Percentiles rank a stretch among this genome's conserved stretches.
phyloP scores from a whole-genome alignment of 129 eudicot species.

The Chrysanthemum makinoi region DNA sequence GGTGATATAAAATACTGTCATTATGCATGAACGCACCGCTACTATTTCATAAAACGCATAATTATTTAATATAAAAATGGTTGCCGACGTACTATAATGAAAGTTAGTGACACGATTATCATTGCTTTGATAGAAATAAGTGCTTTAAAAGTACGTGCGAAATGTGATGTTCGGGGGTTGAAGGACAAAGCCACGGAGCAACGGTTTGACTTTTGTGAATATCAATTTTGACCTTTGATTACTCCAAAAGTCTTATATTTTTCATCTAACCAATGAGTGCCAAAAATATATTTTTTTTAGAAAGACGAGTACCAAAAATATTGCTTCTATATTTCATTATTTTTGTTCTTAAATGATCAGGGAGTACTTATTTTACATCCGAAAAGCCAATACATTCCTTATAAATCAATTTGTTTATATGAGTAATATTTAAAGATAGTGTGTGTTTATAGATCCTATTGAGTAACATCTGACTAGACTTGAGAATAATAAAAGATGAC shows the following conservation, averaged over 20 bases:
- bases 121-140: constrained; percentile 32
- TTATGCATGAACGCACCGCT: too few species aligned
- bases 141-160: constrained; percentile 27
- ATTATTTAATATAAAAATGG: background rate
- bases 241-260: constrained; percentile 9
- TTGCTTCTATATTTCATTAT: background rate
- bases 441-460: too few species aligned
- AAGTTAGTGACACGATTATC: constrained; percentile 19
- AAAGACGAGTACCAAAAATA: background rate
- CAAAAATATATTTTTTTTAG: too few species aligned
- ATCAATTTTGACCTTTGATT: constrained; percentile 27
- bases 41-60: too few species aligned
- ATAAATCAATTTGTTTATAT: too few species aligned
- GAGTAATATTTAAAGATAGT: too few species aligned
- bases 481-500: too few species aligned
- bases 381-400: too few species aligned
- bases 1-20: too few species aligned
- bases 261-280: constrained; percentile 9
- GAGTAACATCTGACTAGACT: too few species aligned
- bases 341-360: too few species aligned
- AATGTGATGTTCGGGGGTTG: constrained; percentile 49
- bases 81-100: constrained; percentile 18
- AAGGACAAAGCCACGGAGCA: constrained; percentile 36
- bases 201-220: constrained; percentile 27
- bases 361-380: too few species aligned